Conservation (phyloP, 495 filamentous ascomycete species). For the Penicillium turbatum region DNA sequence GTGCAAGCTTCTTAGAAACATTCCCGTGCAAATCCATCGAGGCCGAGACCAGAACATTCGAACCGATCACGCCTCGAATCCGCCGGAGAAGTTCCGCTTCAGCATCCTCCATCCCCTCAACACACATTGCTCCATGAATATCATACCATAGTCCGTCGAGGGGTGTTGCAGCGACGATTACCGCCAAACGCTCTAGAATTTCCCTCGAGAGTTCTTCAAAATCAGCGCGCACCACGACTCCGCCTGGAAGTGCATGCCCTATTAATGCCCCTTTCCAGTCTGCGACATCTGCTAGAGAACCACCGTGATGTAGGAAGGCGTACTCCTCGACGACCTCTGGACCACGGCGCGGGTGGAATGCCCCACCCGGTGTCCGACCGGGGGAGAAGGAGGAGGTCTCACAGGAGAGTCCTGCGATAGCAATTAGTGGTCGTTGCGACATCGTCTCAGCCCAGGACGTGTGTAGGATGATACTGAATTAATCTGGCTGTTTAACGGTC, state of each 20-base stretch:
- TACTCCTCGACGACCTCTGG: constrained; percentile 46
- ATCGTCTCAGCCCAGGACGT: background rate
- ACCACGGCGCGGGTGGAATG: constrained; percentile 50
- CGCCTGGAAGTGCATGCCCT: constrained; percentile 53
- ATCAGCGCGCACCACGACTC: constrained; percentile 43
- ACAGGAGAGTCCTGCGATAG: constrained; percentile 52
- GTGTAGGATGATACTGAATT: no score
- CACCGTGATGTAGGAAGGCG: constrained; percentile 40
- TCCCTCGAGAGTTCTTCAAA: constrained; percentile 48
- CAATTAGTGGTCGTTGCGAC: constrained; percentile 40
- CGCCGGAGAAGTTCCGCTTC: constrained; percentile 50
- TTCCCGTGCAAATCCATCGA: constrained; percentile 59
- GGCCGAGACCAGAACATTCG: constrained; percentile 48
- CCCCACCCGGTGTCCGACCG: constrained; percentile 45
- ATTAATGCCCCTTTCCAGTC: constrained; percentile 51
- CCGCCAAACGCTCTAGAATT: constrained; percentile 40
- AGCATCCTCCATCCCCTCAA: constrained; percentile 48
- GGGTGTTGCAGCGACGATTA: constrained; percentile 26
- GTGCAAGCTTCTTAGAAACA: constrained; percentile 47
- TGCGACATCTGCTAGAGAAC: constrained; percentile 37
- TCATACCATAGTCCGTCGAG: constrained; percentile 55
- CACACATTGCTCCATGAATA: constrained; percentile 57
- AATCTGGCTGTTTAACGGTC: no score
- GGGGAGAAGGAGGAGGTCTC: constrained; percentile 56
- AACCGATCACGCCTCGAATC: constrained; percentile 44